Evolutionary conservation across 1,284 basidiomycete species (phyloP).

Genomic region (Leccinum fuscescens): DNA sequence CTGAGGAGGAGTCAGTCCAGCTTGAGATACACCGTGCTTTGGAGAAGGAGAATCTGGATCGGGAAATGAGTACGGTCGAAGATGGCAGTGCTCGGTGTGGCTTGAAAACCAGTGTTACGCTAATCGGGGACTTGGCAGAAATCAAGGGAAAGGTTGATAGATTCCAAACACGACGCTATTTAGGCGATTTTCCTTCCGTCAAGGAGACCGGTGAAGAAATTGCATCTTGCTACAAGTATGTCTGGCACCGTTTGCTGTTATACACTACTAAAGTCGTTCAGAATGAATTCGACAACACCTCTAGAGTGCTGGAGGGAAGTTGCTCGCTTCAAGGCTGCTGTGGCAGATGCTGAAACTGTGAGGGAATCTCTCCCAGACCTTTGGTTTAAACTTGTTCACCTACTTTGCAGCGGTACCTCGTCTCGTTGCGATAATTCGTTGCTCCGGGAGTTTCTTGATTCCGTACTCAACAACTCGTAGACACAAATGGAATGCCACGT

Average conservation of each 20-base stretch:
- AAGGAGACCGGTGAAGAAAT: constrained; percentile 60
- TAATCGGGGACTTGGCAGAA: constrained; percentile 73
- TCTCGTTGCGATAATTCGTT: constrained; percentile 27
- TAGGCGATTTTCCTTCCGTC: constrained; percentile 56
- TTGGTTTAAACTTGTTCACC: constrained; percentile 12
- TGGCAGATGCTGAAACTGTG: constrained; percentile 65
- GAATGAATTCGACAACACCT: constrained; percentile 56
- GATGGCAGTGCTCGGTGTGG: constrained; percentile 40
- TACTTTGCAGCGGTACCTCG: constrained; percentile 26
- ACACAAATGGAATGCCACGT: background rate
- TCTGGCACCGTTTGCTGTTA: background rate
- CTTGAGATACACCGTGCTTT: constrained; percentile 67
- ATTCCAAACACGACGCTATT: constrained; percentile 58
- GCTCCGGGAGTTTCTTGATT: background rate
- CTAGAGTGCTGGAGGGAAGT: constrained; percentile 81
- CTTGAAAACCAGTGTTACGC: constrained; percentile 56
- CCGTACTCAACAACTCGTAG: background rate
- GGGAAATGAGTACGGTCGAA: constrained; percentile 47
- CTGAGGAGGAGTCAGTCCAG: constrained; percentile 64
- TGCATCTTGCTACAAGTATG: constrained; percentile 69
- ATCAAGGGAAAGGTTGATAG: constrained; percentile 69
- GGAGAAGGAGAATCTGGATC: constrained; percentile 78
- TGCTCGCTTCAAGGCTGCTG: constrained; percentile 67
- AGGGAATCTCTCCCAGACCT: constrained; percentile 16
- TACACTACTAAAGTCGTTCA: constrained; percentile 30